phyloP scores from a whole-genome alignment of 2,329 filamentous ascomycete species.

The Tolypocladium cylindrosporum region DNA sequence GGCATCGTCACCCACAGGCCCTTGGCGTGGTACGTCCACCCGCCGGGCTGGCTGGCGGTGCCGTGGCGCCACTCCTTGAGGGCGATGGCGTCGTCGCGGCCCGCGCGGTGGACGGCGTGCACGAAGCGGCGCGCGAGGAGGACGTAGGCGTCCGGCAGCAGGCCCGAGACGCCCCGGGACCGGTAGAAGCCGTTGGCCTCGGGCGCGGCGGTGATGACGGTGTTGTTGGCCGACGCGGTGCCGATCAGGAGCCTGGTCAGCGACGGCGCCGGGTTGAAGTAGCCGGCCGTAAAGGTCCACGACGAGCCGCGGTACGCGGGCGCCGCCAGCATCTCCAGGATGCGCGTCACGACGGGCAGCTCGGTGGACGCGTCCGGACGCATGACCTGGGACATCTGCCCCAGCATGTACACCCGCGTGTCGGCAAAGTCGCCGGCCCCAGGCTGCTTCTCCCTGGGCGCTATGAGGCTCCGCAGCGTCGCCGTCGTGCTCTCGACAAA shows the following conservation, averaged over 20 bases:
- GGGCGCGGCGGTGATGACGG: slow-evolving; percentile 84
- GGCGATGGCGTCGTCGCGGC: slow-evolving; percentile 47
- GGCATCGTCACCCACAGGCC: slow-evolving; percentile 82
- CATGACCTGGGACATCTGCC: slow-evolving; percentile 81
- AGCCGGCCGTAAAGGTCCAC: slow-evolving; percentile 96
- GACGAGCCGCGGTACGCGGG: slow-evolving; percentile 57
- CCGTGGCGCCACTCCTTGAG: slow-evolving; percentile 85
- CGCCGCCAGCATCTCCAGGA: slow-evolving; percentile 58
- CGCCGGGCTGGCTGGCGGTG: slow-evolving; percentile 66
- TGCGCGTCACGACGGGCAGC: slow-evolving; percentile 65
- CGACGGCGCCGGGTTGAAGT: slow-evolving; percentile 91
- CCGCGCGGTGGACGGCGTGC: slow-evolving; percentile 37
- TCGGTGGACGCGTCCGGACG: slow-evolving; percentile 77
- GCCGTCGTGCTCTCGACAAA: slow-evolving; percentile 63
- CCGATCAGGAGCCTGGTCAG: slow-evolving; percentile 71
- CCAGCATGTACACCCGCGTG: slow-evolving; percentile 75
- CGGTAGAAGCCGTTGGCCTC: slow-evolving; percentile 93
- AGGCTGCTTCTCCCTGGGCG: slow-evolving; percentile 13
- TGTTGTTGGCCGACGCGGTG: slow-evolving; percentile 60
- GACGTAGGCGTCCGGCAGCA: slow-evolving; percentile 87
- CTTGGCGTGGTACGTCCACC: slow-evolving; percentile 98
- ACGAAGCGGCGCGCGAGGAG: slow-evolving; percentile 78
- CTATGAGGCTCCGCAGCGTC: slow-evolving; percentile 57
- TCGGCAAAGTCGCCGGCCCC: slow-evolving; percentile 27
- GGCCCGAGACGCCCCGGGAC: slow-evolving; percentile 76